Evolutionary conservation across 768 basidiomycete genomes (phyloP).

Genomic region (Fistulinella prunicolor): DNA sequence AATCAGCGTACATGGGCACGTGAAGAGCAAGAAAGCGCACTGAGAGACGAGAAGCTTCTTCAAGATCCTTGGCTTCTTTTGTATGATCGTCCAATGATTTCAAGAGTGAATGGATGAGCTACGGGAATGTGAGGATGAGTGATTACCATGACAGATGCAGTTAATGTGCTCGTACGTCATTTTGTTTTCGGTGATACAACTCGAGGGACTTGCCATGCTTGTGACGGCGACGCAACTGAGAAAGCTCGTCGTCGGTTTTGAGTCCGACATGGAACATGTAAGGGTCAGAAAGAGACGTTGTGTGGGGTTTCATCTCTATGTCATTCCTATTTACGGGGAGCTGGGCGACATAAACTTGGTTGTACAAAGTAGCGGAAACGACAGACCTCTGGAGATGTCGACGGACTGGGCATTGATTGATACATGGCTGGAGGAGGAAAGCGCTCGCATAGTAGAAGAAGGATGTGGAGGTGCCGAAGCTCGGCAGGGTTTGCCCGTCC

Average conservation of each 20-base stretch:
- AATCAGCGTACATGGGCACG: background rate
- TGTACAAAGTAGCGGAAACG: background rate
- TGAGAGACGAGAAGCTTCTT: slow-evolving; percentile 61
- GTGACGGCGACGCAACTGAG: slow-evolving; percentile 53
- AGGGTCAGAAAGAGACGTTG: slow-evolving; percentile 50
- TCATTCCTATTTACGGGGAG: slow-evolving; percentile 8
- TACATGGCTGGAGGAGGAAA: slow-evolving; percentile 8
- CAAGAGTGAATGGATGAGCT: slow-evolving; percentile 86
- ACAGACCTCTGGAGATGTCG: slow-evolving; percentile 11
- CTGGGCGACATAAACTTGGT: background rate
- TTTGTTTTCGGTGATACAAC: slow-evolving; percentile 67
- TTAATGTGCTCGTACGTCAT: slow-evolving; percentile 51
- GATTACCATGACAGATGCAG: background rate
- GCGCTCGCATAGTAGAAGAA: background rate
- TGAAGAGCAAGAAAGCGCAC: slow-evolving; percentile 38
- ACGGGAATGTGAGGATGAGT: slow-evolving; percentile 4
- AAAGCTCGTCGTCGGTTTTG: slow-evolving; percentile 60
- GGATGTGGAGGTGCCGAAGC: background rate
- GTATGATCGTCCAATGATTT: slow-evolving; percentile 92
- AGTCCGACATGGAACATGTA: slow-evolving; percentile 61
- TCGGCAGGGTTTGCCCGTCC: background rate
- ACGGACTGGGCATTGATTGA: background rate
- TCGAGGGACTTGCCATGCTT: slow-evolving; percentile 63
- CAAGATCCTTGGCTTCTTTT: slow-evolving; percentile 70
- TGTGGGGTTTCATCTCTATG: slow-evolving; percentile 41